These are phyloP conservation scores for Patellifolia procumbens DNA, from an alignment of 179 eudicot genomes.

Conservation along the genomic window DNA sequence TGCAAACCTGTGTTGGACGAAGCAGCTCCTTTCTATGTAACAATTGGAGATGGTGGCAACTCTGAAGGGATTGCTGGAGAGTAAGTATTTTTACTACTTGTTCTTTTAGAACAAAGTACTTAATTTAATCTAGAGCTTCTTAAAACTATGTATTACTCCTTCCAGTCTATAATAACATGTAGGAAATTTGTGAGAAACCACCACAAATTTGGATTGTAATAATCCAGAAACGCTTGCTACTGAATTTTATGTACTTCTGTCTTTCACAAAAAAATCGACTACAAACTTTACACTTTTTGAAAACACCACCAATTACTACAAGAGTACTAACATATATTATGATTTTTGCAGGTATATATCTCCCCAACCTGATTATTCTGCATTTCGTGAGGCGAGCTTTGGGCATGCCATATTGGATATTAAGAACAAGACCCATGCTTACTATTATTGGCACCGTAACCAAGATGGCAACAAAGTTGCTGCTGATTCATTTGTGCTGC, in stretches of 20 bases:
- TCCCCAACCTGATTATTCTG: constrained; percentile 30
- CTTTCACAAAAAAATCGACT: too few relatives aligned
- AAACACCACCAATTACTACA: too few relatives aligned
- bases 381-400: constrained; percentile 26
- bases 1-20: constrained; percentile 13
- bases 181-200: too few relatives aligned
- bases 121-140: too few relatives aligned
- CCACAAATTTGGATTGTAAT: too few relatives aligned
- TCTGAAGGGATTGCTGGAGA: constrained; percentile 23
- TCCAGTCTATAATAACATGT: too few relatives aligned
- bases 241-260: too few relatives aligned
- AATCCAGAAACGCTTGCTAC: too few relatives aligned
- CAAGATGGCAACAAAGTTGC: constrained; percentile 23
- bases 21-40: constrained; percentile 28
- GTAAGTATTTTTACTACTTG: background rate
- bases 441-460: constrained; percentile 25
- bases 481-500: constrained; percentile 22
- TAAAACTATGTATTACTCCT: too few relatives aligned
- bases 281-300: too few relatives aligned
- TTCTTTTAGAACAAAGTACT: too few relatives aligned
- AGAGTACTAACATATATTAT: background rate
- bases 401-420: constrained; percentile 32
- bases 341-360: constrained; percentile 3
- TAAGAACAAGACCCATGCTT: constrained; percentile 30
- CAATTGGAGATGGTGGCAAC: constrained; percentile 32